phyloP scores from a whole-genome alignment of 1,284 basidiomycete genomes.

The Phellopilus nigrolimitatus region DNA sequence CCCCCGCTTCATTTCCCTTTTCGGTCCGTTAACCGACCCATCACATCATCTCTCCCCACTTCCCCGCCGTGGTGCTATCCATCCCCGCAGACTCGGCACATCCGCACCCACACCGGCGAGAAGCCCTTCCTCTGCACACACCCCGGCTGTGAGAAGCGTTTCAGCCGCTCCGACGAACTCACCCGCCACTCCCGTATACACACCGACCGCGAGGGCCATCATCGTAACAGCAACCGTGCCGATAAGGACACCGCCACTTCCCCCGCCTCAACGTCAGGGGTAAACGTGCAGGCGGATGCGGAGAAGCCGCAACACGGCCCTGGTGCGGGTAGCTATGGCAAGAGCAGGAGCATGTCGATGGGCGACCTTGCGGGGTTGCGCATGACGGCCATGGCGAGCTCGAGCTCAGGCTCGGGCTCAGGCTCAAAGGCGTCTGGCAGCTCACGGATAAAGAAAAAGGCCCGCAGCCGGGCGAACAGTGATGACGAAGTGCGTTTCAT shows the following conservation, averaged over 20 bases:
- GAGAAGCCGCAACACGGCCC: not conserved
- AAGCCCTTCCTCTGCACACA: constrained; percentile 94
- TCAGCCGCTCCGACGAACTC: constrained; percentile 95
- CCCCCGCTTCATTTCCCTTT: constrained; percentile 22
- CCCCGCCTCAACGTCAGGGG: not conserved
- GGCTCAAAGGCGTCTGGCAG: constrained; percentile 16
- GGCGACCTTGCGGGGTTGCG: constrained; percentile 31
- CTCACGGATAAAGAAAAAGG: constrained; percentile 59
- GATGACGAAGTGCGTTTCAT: constrained; percentile 75
- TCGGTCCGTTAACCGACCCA: not conserved
- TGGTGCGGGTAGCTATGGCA: constrained; percentile 3
- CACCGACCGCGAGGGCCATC: constrained; percentile 43
- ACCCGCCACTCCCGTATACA: constrained; percentile 96
- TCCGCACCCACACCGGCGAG: constrained; percentile 97
- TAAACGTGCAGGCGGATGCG: not conserved
- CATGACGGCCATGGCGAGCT: constrained; percentile 23
- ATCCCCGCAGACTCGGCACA: constrained; percentile 82
- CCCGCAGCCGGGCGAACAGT: constrained; percentile 68
- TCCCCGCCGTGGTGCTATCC: not conserved
- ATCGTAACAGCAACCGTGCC: not conserved
- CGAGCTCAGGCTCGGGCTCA: too few relatives aligned
- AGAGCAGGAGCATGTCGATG: constrained; percentile 21
- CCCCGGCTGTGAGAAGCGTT: constrained; percentile 96
- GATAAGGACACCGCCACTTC: not conserved
- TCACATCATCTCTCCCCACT: not conserved